Evolutionary conservation across 495 filamentous ascomycete species (phyloP).

Genomic region (Penicillium ochrochloron): DNA sequence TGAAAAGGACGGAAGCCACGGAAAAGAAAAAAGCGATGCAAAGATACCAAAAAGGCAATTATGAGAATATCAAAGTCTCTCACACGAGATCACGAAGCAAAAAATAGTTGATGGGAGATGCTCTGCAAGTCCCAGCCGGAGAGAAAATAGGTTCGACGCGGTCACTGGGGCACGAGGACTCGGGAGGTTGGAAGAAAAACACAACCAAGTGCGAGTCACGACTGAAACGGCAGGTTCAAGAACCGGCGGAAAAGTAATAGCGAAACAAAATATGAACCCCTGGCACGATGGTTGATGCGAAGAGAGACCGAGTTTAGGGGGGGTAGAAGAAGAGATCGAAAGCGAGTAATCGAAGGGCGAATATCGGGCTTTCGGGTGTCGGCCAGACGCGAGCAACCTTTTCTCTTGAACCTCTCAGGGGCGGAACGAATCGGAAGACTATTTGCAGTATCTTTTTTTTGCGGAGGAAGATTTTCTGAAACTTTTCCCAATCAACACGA

Average conservation of each 20-base stretch:
- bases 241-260: not conserved
- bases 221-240: slow-evolving; percentile 15
- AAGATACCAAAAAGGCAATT: slow-evolving; percentile 22
- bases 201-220: slow-evolving; percentile 22
- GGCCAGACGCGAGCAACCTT: slow-evolving; percentile 32
- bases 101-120: slow-evolving; percentile 41
- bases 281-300: slow-evolving; percentile 2
- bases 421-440: slow-evolving; percentile 34
- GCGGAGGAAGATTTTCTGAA: slow-evolving; percentile 13
- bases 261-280: slow-evolving; percentile 1
- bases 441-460: slow-evolving; percentile 37
- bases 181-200: slow-evolving; percentile 23
- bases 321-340: slow-evolving; percentile 4
- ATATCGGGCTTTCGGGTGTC: slow-evolving; percentile 22
- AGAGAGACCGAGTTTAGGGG: not conserved
- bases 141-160: slow-evolving; percentile 32
- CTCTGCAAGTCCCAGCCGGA: slow-evolving; percentile 50
- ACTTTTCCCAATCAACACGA: slow-evolving; percentile 27
- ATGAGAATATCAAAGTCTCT: slow-evolving; percentile 26
- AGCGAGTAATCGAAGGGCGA: slow-evolving; percentile 21
- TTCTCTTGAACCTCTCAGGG: slow-evolving; percentile 27
- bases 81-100: slow-evolving; percentile 22
- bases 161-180: slow-evolving; percentile 13
- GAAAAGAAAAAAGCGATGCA: slow-evolving; percentile 11
- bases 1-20: slow-evolving; percentile 10